Base-by-base conservation (phyloP, 495 filamentous ascomycete genomes). In the Margaritispora aquatica region DNA sequence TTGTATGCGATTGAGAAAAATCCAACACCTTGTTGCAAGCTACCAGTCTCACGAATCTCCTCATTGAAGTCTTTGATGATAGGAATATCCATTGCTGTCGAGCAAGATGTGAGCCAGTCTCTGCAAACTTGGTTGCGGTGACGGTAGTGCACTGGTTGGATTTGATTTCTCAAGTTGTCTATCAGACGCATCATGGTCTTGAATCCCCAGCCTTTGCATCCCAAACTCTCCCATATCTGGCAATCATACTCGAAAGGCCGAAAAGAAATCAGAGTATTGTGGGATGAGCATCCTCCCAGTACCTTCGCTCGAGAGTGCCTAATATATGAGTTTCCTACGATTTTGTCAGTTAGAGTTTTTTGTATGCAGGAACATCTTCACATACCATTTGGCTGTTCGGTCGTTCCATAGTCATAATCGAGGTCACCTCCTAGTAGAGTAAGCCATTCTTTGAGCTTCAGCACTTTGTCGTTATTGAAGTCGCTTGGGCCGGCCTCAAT, bases 1-100 rank as follows among this genome's bases (percentile, higher is more conserved):
- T 91, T 90, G 73, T 92, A 94, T 27, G 86, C 80, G 34, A 94
- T 83, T 44, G 83, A 88, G 79, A 94, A 92, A 77, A 92, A 94
- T 20, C 89, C 89, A 2, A 90, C 88, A 55, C 87, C 84, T 67
- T 85, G 76, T 51, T 84, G 81, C 57, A 94, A 70, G 34, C 82
- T 78, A 11, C 88, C 89, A 20, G 79, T 84, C 31, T 78, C 75
- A 49, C 75, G 76, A 62, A 94, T 91, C 66, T 88, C 80, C 61
- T 84, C 74, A 73, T 94, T 94, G 80, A 92, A 92, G 72, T 94
- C 87, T 20, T 83, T 72, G 67, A 91, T 84, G 19, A 91, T 70
- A 19, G 89, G 89, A 57, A 94, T 89, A 60, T 87, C 73, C 71
- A 92, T 77, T 1, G 88, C 85, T 5, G 74, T 79, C 22, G 85